Percentiles rank a stretch among this genome's conserved stretches.
phyloP scores from a whole-genome alignment of 768 basidiomycete genomes.

The Boletus coccyginus region DNA sequence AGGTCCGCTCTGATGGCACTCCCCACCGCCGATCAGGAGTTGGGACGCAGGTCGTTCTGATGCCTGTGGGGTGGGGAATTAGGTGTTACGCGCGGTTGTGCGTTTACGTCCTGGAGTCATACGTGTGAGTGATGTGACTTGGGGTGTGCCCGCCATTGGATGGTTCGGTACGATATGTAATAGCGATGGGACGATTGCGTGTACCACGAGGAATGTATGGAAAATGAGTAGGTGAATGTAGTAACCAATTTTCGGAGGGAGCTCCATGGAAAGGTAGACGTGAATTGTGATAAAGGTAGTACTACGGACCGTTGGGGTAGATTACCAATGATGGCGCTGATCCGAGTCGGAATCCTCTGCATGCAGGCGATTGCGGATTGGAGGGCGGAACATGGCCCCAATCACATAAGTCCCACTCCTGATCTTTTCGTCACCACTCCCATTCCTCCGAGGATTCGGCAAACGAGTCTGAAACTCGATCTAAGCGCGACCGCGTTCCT shows the following conservation, averaged over 20 bases:
- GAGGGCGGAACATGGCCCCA: background rate
- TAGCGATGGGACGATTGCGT: constrained; percentile 1
- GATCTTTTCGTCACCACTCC: background rate
- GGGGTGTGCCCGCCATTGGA: constrained; percentile 1
- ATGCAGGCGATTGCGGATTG: background rate
- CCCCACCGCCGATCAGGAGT: constrained; percentile 10
- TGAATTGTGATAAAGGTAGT: background rate
- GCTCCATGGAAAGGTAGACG: background rate
- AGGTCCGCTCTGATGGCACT: background rate
- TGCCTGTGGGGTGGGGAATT: constrained; percentile 14
- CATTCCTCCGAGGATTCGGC: background rate
- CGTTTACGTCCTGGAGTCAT: constrained; percentile 9
- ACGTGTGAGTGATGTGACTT: background rate
- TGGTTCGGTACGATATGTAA: constrained; percentile 22
- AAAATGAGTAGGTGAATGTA: constrained; percentile 6
- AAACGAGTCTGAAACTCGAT: background rate
- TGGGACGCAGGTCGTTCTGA: constrained; percentile 22
- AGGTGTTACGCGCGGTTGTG: constrained; percentile 3
- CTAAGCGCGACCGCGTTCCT: background rate
- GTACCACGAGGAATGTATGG: constrained; percentile 6
- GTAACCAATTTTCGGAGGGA: background rate
- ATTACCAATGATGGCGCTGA: constrained; percentile 4
- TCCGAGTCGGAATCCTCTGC: background rate
- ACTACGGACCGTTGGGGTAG: too few relatives aligned
- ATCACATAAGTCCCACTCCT: background rate